Evolutionary conservation across 1,284 basidiomycete genomes (phyloP), one percentile per base, ranked within the genome.

Genomic region (Tilletiopsis washingtonensis): DNA sequence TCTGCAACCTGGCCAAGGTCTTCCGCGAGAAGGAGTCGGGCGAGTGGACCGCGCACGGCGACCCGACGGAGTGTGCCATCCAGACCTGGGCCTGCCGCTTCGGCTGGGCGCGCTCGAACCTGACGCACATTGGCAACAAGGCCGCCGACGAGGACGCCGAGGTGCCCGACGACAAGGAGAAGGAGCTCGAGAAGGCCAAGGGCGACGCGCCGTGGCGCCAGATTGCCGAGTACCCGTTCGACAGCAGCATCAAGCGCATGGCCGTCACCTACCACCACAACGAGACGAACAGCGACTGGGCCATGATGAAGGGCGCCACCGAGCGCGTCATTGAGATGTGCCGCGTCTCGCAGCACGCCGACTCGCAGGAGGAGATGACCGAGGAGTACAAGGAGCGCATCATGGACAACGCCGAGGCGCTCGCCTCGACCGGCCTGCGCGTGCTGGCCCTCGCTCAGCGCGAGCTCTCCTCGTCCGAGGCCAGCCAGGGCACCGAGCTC

Each of bases 21-120:
- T 65, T 71, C 55, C 55, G 71, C 48, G 69, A 69, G 47, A 61
- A 69, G 53, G 69, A 70, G 45, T 59, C 42, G 2, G 54, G 57
- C 43, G 57, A 58, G 5, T 85, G 83, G 83, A 78, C 80, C 36
- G 81, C 82, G 0, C 81, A 81, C 40, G 84, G 84, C 25, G 84
- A 85, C 61, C 81, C 83, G 1, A 85, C 84, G 15, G 76, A 76
- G 49, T 72, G 73, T 43, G 82, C 82, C 0, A 77, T 84, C 5
- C 82, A 84, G 69, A 82, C 83, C 5, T 81, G 81, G 47, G 80
- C 81, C 0, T 78, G 80, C 57, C 61, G 74, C 11, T 75, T 75
- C 53, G 64, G 57, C 25, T 69, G 65, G 69, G 59, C 54, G 23
- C 53, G 64, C 7, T 29, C 47, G 21, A 45, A 50, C 38, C 57